These are phyloP conservation scores for Starmerella stigmatis DNA, from an alignment of 805 yeast species.

Conservation along the genomic window DNA sequence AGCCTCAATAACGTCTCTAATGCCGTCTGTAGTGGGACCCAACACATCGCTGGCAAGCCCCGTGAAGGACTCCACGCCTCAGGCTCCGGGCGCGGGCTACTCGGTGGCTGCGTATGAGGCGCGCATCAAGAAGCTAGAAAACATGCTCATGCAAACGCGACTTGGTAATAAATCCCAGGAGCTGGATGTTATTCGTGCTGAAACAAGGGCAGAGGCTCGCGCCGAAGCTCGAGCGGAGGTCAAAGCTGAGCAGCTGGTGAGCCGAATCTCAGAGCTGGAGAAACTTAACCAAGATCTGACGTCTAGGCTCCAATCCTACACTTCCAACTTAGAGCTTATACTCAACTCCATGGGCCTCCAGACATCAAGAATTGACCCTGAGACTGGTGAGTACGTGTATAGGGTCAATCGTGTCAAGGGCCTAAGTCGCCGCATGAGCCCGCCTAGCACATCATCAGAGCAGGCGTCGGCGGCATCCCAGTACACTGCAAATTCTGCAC, in stretches of 20 bases:
- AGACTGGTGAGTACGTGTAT: slow-evolving; percentile 19
- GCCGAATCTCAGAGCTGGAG: slow-evolving; percentile 14
- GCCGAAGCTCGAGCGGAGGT: slow-evolving; percentile 19
- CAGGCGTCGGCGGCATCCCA: slow-evolving; percentile 2
- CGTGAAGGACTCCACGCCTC: neutral
- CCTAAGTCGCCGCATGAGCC: slow-evolving; percentile 11
- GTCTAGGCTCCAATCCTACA: slow-evolving; percentile 6
- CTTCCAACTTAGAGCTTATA: slow-evolving; percentile 40
- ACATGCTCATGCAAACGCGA: slow-evolving; percentile 19
- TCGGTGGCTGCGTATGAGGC: slow-evolving; percentile 41
- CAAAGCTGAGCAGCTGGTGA: slow-evolving; percentile 12
- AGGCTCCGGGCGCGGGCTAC: neutral
- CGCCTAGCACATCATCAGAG: neutral
- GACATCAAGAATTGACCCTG: slow-evolving; percentile 28
- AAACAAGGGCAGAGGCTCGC: slow-evolving; percentile 18
- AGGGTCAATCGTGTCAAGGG: slow-evolving; percentile 53
- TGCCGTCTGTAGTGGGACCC: neutral
- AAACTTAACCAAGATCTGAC: slow-evolving; percentile 9
- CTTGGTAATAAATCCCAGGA: slow-evolving; percentile 16
- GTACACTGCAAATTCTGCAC: neutral
- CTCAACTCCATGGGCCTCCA: slow-evolving; percentile 71
- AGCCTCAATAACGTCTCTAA: slow-evolving; percentile 15
- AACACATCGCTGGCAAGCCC: neutral
- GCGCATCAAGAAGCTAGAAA: slow-evolving; percentile 53
- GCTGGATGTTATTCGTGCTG: slow-evolving; percentile 19